Conservation (phyloP, 2,329 filamentous ascomycete species). For the Apiospora rasikravindrae region DNA sequence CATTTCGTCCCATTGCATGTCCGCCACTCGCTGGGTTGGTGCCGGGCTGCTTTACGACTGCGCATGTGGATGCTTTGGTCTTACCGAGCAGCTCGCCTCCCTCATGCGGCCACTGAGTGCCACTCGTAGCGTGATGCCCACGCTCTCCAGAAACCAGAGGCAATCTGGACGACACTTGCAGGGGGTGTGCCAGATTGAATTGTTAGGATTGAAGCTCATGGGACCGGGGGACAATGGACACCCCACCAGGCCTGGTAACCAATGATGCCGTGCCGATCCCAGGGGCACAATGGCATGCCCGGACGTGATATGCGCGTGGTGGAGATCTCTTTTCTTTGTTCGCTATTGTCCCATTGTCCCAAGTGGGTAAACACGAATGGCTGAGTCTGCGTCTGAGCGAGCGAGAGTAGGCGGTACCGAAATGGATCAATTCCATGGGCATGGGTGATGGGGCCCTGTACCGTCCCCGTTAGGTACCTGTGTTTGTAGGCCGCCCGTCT, state of each 20-base stretch:
- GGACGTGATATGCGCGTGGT: conserved; percentile 14
- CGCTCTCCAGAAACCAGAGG: not conserved
- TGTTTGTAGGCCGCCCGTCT: not conserved
- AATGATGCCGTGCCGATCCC: conserved; percentile 11
- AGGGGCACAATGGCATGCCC: not conserved
- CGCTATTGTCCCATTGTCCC: not conserved
- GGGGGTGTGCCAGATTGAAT: not conserved
- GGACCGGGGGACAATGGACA: not conserved
- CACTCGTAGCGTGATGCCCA: not conserved
- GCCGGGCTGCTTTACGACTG: not conserved
- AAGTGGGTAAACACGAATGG: not conserved
- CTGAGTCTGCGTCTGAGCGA: not conserved
- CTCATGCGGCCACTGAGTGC: not conserved
- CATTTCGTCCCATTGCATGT: not conserved
- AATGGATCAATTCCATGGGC: too few species aligned
- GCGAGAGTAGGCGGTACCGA: not conserved
- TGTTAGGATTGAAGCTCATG: not conserved
- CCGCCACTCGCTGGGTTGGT: not conserved
- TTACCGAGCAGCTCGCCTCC: not conserved
- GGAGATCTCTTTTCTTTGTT: not conserved
- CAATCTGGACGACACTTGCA: not conserved
- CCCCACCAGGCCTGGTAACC: not conserved
- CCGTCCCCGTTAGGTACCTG: too few species aligned
- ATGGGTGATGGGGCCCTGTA: not conserved
- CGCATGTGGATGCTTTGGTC: not conserved